These are phyloP conservation scores for Candida dendrica DNA, from an alignment of 805 yeast genomes.

Conservation along the genomic window DNA sequence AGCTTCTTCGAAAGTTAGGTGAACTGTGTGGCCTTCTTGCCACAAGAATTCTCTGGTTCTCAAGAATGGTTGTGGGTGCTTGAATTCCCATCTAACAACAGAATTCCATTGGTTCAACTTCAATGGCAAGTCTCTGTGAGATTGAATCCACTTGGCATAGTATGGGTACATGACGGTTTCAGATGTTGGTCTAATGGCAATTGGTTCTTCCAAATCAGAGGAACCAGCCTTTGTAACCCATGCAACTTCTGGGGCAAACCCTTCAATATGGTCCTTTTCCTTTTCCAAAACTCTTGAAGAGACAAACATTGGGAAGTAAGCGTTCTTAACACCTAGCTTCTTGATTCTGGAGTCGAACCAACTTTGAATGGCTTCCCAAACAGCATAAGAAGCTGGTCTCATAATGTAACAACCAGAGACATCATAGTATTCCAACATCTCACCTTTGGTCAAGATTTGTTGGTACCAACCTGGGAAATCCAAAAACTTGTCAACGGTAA, in stretches of 20 bases:
- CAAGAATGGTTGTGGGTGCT: slow-evolving; percentile 98
- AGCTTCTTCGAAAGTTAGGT: slow-evolving; percentile 77
- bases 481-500: slow-evolving; percentile 84
- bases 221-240: slow-evolving; percentile 98
- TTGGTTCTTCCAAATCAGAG: slow-evolving; percentile 93
- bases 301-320: slow-evolving; percentile 98
- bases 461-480: slow-evolving; percentile 98
- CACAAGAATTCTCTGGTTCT: slow-evolving; percentile 98
- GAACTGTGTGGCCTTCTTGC: slow-evolving; percentile 99
- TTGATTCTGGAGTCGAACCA: slow-evolving; percentile 82
- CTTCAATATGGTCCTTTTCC: slow-evolving; percentile 98
- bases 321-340: slow-evolving; percentile 83
- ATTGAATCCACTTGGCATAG: slow-evolving; percentile 97
- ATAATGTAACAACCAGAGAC: slow-evolving; percentile 97
- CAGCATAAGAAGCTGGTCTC: slow-evolving; percentile 89
- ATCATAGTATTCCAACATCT: slow-evolving; percentile 97
- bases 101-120: slow-evolving; percentile 99
- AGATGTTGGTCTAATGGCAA: slow-evolving; percentile 98
- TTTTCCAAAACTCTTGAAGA: slow-evolving; percentile 87
- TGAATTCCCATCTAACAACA: slow-evolving; percentile 99
- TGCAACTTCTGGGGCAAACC: slow-evolving; percentile 99
- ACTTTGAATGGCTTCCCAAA: slow-evolving; percentile 91
- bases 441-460: slow-evolving; percentile 93
- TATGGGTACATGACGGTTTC: slow-evolving; percentile 99
- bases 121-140: slow-evolving; percentile 95